Base-by-base conservation (phyloP, 2,329 filamentous ascomycete genomes). In the Hansfordia pulvinata region DNA sequence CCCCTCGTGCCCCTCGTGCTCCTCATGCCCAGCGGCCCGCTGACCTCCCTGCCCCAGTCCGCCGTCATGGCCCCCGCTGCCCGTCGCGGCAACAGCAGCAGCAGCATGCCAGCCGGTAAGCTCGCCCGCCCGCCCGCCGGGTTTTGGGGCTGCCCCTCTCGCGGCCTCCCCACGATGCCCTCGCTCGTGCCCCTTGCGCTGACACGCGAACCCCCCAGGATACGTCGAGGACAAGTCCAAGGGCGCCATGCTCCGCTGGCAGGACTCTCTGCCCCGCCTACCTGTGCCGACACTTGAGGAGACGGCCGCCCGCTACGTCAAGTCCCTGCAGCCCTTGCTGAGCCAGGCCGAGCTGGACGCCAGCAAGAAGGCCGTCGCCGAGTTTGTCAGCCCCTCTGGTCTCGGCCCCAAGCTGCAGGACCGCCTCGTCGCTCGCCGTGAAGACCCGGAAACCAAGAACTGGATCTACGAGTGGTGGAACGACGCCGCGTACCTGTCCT, bases 391-490 rank as follows among this genome's bases (percentile, higher is more conserved):
- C 40, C 83, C 88, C n/a, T 84, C 83, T 30, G 83, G 85, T 20
- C 64, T 76, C 27, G 90, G 88, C 34, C 69, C 77, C 50, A 72
- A 73, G 44, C 74, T 98, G 22, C 90, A 98, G 60, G 78, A 93
- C 49, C 81, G 88, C 53, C 65, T 98, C 37, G 44, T 88, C 27
- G 83, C 80, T 31, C 73, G 75, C 36, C 71, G 81, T 35, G 79
- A 84, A 40, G 73, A 93, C 39, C 77, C 86, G 26, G 76, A 80
- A 35, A 60, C 69, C 49, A 84, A 80, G 60, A 98, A 96, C 59
- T 98, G 90, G 90, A 66, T 98, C 30, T 76, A 79, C 41, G 88
- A 98, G 42, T 98, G 90, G 90, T 98, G 90, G 90, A 96, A 98
- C 53, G 74, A 93, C 28, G 73, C 76, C 4, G 90, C 90, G 31